Evolutionary conservation across 768 basidiomycete genomes (phyloP).

Genomic region (Neoboletus subvelutipes): DNA sequence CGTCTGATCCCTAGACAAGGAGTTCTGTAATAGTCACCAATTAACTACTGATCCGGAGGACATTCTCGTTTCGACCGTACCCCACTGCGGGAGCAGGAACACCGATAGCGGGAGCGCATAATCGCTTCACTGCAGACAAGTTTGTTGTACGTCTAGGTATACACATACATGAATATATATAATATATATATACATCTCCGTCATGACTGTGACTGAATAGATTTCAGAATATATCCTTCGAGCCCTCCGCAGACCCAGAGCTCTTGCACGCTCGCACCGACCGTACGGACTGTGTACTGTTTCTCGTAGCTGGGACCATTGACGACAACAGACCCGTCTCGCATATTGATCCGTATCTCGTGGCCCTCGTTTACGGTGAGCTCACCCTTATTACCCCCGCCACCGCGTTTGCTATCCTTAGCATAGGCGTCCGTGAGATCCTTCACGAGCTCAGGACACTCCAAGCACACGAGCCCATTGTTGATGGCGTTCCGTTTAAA

Average conservation of each 20-base stretch:
- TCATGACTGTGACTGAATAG: constrained; percentile 44
- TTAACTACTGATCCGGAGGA: neutral
- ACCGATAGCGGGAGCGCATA: neutral
- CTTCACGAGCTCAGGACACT: constrained; percentile 83
- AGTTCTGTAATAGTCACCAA: neutral
- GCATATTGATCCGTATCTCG: constrained; percentile 63
- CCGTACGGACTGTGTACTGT: constrained; percentile 66
- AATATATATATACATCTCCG: too few species aligned
- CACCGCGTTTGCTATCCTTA: constrained; percentile 69
- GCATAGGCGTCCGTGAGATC: constrained; percentile 79
- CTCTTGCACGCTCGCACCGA: constrained; percentile 95
- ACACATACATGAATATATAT: neutral
- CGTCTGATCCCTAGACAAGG: neutral
- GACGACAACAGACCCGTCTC: constrained; percentile 66
- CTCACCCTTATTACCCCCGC: constrained; percentile 79
- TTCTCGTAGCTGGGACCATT: constrained; percentile 41
- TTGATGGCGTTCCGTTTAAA: constrained; percentile 99
- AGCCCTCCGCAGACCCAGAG: constrained; percentile 94
- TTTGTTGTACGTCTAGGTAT: neutral
- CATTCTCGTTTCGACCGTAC: neutral
- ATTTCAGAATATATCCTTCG: constrained; percentile 86
- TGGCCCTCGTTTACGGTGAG: constrained; percentile 78
- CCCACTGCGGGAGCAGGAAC: neutral
- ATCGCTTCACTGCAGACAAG: neutral
- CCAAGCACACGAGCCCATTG: constrained; percentile 94